Percentiles rank a stretch among this genome's conserved stretches.
phyloP scores from a whole-genome alignment of 139 green algal genomes.

The Chlorella ohadii region DNA sequence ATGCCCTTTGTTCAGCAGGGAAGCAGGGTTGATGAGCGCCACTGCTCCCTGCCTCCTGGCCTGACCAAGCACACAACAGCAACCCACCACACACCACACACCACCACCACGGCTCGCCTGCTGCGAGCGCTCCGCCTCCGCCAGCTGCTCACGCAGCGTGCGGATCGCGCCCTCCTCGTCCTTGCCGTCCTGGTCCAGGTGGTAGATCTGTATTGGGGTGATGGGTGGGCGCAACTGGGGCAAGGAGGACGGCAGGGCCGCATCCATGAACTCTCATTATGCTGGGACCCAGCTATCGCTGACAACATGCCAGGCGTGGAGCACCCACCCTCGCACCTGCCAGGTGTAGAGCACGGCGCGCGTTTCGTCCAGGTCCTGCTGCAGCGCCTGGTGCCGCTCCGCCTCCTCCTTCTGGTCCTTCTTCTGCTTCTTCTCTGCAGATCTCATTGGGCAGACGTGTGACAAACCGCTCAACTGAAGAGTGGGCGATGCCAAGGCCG shows the following conservation, averaged over 20 bases:
- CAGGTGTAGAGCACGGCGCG: slow-evolving; percentile 7
- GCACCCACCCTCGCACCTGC: slow-evolving; percentile 45
- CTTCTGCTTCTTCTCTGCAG: slow-evolving; percentile 87
- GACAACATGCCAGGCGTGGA: too few relatives aligned
- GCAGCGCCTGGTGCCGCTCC: slow-evolving; percentile 81
- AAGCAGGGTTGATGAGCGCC: too few relatives aligned
- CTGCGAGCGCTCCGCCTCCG: slow-evolving; percentile 36
- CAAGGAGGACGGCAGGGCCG: too few relatives aligned
- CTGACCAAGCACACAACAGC: too few relatives aligned
- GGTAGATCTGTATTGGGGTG: slow-evolving; percentile 71
- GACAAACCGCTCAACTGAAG: too few relatives aligned
- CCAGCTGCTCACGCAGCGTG: slow-evolving; percentile 24
- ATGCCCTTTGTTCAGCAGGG: too few relatives aligned
- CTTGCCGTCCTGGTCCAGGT: slow-evolving; percentile 61
- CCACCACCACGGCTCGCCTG: not conserved
- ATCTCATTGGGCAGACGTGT: too few relatives aligned
- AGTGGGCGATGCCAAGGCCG: too few relatives aligned
- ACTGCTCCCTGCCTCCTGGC: too few relatives aligned
- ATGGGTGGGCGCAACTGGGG: not conserved
- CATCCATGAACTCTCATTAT: too few relatives aligned
- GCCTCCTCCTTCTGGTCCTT: slow-evolving; percentile 99
- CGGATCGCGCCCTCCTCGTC: slow-evolving; percentile 42
- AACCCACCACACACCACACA: too few relatives aligned
- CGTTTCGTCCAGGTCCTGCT: slow-evolving; percentile 72
- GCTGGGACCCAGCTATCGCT: too few relatives aligned